phyloP scores from a whole-genome alignment of 2,329 filamentous ascomycete genomes.

The Ophiosphaerella korrae region DNA sequence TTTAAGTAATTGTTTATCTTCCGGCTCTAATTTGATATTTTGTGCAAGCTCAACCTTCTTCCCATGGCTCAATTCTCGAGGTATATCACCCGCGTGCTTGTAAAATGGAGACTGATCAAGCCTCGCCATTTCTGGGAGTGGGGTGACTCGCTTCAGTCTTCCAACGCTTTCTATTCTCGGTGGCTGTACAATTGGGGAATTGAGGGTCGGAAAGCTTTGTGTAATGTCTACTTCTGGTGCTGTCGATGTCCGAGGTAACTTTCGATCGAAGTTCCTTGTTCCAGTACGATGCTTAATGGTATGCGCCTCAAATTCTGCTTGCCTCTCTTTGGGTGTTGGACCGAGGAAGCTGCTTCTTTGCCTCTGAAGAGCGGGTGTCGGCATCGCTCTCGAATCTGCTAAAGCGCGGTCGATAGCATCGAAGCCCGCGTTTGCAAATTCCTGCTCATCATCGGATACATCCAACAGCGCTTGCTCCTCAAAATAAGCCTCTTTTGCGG shows the following conservation, averaged over 20 bases:
- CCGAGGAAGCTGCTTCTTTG: constrained; percentile 37
- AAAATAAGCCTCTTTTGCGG: constrained; percentile 37
- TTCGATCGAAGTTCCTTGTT: constrained; percentile 8
- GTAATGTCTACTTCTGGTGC: constrained; percentile 17
- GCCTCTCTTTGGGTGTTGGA: constrained; percentile 36
- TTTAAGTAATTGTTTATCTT: constrained; percentile 40
- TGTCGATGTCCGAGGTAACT: constrained; percentile 23
- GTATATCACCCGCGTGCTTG: constrained; percentile 30
- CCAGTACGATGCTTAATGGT: constrained; percentile 19
- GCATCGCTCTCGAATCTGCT: constrained; percentile 26
- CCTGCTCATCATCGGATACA: constrained; percentile 34
- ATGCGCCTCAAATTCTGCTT: constrained; percentile 32
- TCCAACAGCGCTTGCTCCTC: constrained; percentile 36
- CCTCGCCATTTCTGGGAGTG: constrained; percentile 21
- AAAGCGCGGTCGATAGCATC: constrained; percentile 25
- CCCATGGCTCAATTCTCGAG: constrained; percentile 35
- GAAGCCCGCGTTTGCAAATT: constrained; percentile 16
- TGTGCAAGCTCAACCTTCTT: constrained; percentile 36
- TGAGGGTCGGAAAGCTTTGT: constrained; percentile 20
- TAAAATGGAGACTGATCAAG: constrained; percentile 32
- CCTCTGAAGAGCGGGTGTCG: constrained; percentile 16
- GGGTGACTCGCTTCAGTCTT: constrained; percentile 29
- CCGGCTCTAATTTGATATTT: constrained; percentile 39
- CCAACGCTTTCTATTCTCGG: constrained; percentile 2
- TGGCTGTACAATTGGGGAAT: constrained; percentile 3